phyloP scores from a whole-genome alignment of 805 yeast species.

The Blastobotrys americana region DNA sequence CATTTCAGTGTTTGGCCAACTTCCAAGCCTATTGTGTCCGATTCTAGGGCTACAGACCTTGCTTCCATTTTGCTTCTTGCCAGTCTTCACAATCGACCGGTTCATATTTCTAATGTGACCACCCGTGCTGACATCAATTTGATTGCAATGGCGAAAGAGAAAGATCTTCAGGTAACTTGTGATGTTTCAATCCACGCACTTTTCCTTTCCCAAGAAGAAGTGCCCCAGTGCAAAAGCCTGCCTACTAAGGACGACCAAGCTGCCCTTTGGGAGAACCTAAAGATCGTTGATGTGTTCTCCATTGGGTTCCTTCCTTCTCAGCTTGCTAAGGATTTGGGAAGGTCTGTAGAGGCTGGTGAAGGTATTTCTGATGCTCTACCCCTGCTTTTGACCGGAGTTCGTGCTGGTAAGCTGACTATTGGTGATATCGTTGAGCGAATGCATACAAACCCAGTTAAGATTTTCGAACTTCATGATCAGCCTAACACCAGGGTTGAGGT shows the following conservation, averaged over 20 bases:
- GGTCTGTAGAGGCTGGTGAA: conserved; percentile 57
- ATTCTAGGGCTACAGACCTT: conserved; percentile 83
- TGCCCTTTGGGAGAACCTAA: conserved; percentile 71
- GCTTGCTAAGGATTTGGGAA: conserved; percentile 58
- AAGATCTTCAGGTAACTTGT: conserved; percentile 76
- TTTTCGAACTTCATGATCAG: conserved; percentile 78
- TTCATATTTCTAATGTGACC: conserved; percentile 84
- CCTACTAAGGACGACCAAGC: conserved; percentile 78
- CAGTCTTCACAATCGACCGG: conserved; percentile 72
- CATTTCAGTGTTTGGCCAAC: conserved; percentile 82
- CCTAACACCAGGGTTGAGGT: conserved; percentile 67
- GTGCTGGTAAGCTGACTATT: conserved; percentile 60
- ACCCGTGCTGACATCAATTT: conserved; percentile 74
- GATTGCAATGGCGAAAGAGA: conserved; percentile 77
- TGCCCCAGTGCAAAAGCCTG: conserved; percentile 61
- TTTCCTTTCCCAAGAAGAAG: conserved; percentile 60
- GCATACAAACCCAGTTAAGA: conserved; percentile 72
- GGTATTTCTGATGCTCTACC: conserved; percentile 81
- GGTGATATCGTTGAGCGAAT: conserved; percentile 65
- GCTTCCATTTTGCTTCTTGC: conserved; percentile 91
- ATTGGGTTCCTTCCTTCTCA: conserved; percentile 72
- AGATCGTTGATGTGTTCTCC: conserved; percentile 75
- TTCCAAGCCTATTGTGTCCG: conserved; percentile 78
- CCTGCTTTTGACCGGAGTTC: conserved; percentile 71
- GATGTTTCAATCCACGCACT: conserved; percentile 78